phyloP scores from a whole-genome alignment of 2,329 filamentous ascomycete genomes.

The Paraphoma sp. region DNA sequence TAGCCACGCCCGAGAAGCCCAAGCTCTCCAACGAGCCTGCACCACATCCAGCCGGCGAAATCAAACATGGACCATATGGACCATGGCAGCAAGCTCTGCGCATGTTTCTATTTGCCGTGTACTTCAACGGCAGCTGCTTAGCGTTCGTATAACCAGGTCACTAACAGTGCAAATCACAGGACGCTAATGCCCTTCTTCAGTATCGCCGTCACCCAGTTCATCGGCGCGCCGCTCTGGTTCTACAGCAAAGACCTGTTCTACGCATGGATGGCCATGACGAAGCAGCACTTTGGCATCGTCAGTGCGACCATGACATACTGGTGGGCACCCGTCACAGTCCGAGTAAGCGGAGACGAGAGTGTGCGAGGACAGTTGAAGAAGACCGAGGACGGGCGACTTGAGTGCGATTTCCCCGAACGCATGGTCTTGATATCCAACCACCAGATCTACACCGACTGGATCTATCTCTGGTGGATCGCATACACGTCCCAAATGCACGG shows the following conservation, averaged over 20 bases:
- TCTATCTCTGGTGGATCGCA: constrained; percentile 92
- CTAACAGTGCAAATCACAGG: constrained; percentile 14
- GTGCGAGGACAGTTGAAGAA: constrained; percentile 76
- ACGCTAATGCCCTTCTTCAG: constrained; percentile 40
- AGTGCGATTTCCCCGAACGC: constrained; percentile 80
- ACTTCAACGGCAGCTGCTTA: constrained; percentile 54
- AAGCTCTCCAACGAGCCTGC: constrained; percentile 14
- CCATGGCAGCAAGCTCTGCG: constrained; percentile 50
- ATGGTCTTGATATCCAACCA: constrained; percentile 86
- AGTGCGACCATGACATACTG: constrained; percentile 81
- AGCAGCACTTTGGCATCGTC: constrained; percentile 79
- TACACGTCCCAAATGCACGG: constrained; percentile 83
- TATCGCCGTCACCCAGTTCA: constrained; percentile 70
- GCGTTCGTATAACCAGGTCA: constrained; percentile 37
- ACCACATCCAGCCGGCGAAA: constrained; percentile 44
- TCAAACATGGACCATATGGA: constrained; percentile 55
- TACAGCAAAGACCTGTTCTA: constrained; percentile 79
- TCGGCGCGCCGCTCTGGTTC: constrained; percentile 76
- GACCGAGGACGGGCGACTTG: constrained; percentile 71
- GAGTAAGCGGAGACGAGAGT: constrained; percentile 82
- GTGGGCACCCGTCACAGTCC: constrained; percentile 81
- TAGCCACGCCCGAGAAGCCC: constrained; percentile 18
- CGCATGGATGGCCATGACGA: constrained; percentile 85
- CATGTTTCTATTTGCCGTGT: constrained; percentile 53
- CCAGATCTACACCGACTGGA: constrained; percentile 89